Conservation (phyloP, 352 stramenopile genomes). For the Phytophthora cactorum region DNA sequence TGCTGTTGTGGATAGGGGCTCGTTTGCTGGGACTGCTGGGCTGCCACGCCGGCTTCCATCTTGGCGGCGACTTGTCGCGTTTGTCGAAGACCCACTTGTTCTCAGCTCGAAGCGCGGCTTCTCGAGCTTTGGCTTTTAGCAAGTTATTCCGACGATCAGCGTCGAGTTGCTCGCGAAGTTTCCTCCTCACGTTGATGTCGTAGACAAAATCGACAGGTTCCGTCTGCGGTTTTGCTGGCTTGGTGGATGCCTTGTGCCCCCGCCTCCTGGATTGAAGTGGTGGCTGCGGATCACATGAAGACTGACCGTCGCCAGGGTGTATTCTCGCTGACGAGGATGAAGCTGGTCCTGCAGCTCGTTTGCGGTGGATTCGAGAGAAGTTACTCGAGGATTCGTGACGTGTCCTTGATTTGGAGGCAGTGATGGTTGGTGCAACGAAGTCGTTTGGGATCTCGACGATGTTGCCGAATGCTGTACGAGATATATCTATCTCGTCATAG, state of each 20-base stretch:
- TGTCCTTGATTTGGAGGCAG: conserved; percentile 2
- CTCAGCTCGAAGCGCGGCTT: conserved; percentile 48
- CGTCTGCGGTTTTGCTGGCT: conserved; percentile 1
- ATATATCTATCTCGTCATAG: conserved; percentile 31
- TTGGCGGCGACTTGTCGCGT: conserved; percentile 5
- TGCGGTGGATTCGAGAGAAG: conserved; percentile 39
- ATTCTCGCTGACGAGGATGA: conserved; percentile 19
- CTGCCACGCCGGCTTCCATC: conserved; percentile 25
- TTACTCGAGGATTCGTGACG: conserved; percentile 16
- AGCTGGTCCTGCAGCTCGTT: conserved; percentile 27
- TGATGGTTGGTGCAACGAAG: conserved; percentile 44
- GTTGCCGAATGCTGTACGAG: conserved; percentile 45
- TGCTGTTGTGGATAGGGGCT: not conserved
- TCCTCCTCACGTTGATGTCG: conserved; percentile 57
- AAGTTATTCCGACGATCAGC: conserved; percentile 45
- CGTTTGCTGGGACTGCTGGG: conserved; percentile 6
- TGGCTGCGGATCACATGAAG: conserved; percentile 4
- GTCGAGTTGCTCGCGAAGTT: conserved; percentile 67
- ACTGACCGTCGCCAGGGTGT: conserved; percentile 1
- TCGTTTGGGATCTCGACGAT: conserved; percentile 42
- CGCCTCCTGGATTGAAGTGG: conserved; percentile 8
- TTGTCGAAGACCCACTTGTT: conserved; percentile 57
- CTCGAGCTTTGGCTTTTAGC: conserved; percentile 34
- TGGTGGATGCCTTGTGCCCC: conserved; percentile 1
- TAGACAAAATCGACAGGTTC: conserved; percentile 75